phyloP scores from a whole-genome alignment of 2,329 filamentous ascomycete species.

The Cyphellophora europaea region DNA sequence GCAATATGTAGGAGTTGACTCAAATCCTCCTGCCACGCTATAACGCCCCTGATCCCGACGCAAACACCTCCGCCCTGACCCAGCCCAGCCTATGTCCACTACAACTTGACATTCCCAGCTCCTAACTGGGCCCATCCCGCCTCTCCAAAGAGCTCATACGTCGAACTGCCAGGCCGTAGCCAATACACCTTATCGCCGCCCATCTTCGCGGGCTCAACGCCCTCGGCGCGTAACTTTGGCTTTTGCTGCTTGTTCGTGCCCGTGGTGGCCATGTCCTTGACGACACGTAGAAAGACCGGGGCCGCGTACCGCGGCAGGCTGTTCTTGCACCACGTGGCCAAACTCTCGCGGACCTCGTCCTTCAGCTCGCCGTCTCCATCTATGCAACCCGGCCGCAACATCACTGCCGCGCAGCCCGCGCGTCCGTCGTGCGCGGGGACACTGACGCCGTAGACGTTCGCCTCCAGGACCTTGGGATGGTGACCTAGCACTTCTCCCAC shows the following conservation, averaged over 20 bases:
- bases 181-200: constrained; percentile 50
- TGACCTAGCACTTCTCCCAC: constrained; percentile 55
- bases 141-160: constrained; percentile 58
- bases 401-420: constrained; percentile 52
- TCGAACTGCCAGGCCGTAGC: constrained; percentile 46
- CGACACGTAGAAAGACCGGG: constrained; percentile 66
- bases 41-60: no score
- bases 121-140: constrained; percentile 61
- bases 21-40: no score
- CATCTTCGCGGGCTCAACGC: constrained; percentile 57
- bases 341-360: constrained; percentile 11
- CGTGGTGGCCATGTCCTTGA: constrained; percentile 56
- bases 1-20: no score
- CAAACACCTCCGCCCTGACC: no score
- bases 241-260: constrained; percentile 90
- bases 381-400: constrained; percentile 17
- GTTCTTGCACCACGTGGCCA: constrained; percentile 27
- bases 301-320: constrained; percentile 65
- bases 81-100: no score
- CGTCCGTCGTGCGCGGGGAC: constrained; percentile 59
- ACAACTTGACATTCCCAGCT: constrained; percentile 63
- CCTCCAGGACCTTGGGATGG: constrained; percentile 38
- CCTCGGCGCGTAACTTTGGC: constrained; percentile 58
- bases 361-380: not conserved
- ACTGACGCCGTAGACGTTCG: constrained; percentile 61